These are phyloP conservation scores for Breynia disticha DNA, from an alignment of 441 rosid species.

Conservation along the genomic window DNA sequence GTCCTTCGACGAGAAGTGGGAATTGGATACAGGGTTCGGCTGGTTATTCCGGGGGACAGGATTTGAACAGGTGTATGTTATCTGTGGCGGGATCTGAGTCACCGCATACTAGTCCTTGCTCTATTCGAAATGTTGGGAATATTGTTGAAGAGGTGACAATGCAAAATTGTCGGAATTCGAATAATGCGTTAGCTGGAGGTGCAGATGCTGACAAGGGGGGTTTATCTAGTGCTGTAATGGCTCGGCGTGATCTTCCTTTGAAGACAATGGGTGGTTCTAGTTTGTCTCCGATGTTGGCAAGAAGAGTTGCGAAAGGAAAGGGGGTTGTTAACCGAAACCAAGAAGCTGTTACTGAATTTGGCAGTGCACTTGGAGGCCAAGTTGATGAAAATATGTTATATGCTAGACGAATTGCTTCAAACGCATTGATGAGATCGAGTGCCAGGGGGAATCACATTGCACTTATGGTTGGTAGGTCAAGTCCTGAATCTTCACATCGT, in stretches of 20 bases:
- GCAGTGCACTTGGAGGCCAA: slow-evolving; percentile 13
- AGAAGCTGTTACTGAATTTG: slow-evolving; percentile 23
- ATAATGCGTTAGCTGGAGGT: slow-evolving; percentile 20
- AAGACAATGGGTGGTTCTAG: slow-evolving; percentile 25
- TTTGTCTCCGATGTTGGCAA: slow-evolving; percentile 33
- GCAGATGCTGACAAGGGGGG: slow-evolving; percentile 5
- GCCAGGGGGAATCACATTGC: slow-evolving; percentile 18
- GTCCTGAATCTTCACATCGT: slow-evolving; percentile 21
- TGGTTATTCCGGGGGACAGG: slow-evolving; percentile 18
- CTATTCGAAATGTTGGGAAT: slow-evolving; percentile 19
- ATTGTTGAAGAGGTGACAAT: slow-evolving; percentile 39
- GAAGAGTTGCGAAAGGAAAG: slow-evolving; percentile 41
- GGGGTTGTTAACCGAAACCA: slow-evolving; percentile 20
- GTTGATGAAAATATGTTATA: slow-evolving; percentile 23
- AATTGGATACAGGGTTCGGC: slow-evolving; percentile 28
- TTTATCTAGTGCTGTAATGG: slow-evolving; percentile 17
- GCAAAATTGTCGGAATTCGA: slow-evolving; percentile 23
- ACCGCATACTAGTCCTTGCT: slow-evolving; percentile 12
- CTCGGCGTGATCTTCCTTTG: slow-evolving; percentile 19
- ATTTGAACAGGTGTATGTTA: slow-evolving; percentile 15
- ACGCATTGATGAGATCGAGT: slow-evolving; percentile 23
- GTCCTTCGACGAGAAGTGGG: slow-evolving; percentile 17
- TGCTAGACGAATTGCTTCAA: slow-evolving; percentile 25
- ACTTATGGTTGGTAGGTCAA: slow-evolving; percentile 20
- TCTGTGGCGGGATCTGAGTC: slow-evolving; percentile 22